These are phyloP conservation scores for Boletus barrowsii DNA, from an alignment of 768 basidiomycete genomes.

Conservation along the genomic window DNA sequence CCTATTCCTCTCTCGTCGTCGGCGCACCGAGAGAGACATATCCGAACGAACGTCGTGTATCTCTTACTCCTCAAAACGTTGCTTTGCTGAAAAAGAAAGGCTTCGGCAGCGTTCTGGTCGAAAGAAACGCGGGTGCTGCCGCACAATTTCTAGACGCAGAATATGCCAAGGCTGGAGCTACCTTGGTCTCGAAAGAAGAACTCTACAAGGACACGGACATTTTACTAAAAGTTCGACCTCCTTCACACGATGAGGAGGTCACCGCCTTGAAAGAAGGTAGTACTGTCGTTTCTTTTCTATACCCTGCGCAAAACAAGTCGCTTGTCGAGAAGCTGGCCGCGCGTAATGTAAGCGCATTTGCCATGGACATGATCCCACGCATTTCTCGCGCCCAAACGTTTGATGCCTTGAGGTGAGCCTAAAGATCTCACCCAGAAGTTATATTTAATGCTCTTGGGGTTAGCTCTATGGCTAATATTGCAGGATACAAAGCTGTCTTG, in stretches of 20 bases:
- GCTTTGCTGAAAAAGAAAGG: slow-evolving; percentile 79
- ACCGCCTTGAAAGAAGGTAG: slow-evolving; percentile 65
- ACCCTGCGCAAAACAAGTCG: slow-evolving; percentile 77
- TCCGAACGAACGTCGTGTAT: slow-evolving; percentile 75
- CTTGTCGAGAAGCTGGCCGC: slow-evolving; percentile 68
- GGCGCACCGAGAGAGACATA: slow-evolving; percentile 78
- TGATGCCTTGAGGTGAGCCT: slow-evolving; percentile 72
- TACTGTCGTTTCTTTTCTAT: slow-evolving; percentile 80
- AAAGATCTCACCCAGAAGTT: neutral
- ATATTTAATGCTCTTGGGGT: neutral
- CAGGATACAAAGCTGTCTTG: slow-evolving; percentile 90
- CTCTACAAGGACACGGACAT: slow-evolving; percentile 71
- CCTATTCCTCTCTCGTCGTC: slow-evolving; percentile 71
- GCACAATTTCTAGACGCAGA: slow-evolving; percentile 83
- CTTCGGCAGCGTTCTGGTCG: slow-evolving; percentile 69
- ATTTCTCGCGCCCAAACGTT: slow-evolving; percentile 90
- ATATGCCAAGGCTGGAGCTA: slow-evolving; percentile 76
- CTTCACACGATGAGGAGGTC: slow-evolving; percentile 60
- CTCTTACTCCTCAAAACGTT: slow-evolving; percentile 78
- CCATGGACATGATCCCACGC: slow-evolving; percentile 91
- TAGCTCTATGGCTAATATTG: slow-evolving; percentile 92
- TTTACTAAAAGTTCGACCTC: slow-evolving; percentile 83
- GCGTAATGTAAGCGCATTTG: slow-evolving; percentile 69
- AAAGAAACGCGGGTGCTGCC: slow-evolving; percentile 63
- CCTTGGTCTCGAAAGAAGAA: slow-evolving; percentile 68